These are phyloP conservation scores for Populus tomentosa DNA, from an alignment of 441 rosid species.

Conservation along the genomic window DNA sequence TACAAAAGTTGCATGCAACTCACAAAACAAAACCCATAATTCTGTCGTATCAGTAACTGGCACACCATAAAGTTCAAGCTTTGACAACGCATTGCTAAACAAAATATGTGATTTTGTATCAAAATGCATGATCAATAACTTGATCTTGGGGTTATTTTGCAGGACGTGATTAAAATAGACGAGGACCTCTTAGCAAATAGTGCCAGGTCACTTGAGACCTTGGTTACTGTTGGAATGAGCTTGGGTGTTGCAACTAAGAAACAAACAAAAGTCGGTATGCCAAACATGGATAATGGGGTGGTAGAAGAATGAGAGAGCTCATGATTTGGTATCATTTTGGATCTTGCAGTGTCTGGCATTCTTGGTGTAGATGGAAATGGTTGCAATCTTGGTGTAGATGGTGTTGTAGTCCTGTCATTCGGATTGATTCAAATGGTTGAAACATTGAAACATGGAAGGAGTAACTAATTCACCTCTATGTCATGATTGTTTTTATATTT, in stretches of 20 bases:
- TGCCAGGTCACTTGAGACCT: slow-evolving; percentile 78
- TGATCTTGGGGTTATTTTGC: slow-evolving; percentile 7
- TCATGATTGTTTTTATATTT: no score
- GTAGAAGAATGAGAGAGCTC: slow-evolving; percentile 13
- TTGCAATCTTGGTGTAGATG: background rate
- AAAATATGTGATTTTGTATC: background rate
- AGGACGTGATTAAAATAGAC: slow-evolving; percentile 65
- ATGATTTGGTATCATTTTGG: background rate
- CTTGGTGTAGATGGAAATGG: background rate
- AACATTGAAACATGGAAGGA: background rate
- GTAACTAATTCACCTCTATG: background rate
- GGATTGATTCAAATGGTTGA: no score
- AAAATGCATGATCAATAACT: background rate
- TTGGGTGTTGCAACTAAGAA: slow-evolving; percentile 60
- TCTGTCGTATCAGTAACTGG: background rate
- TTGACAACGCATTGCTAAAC: background rate
- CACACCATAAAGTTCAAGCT: background rate
- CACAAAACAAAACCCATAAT: background rate
- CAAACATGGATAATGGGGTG: slow-evolving; percentile 34
- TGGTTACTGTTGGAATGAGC: slow-evolving; percentile 79
- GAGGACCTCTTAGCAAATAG: slow-evolving; percentile 76
- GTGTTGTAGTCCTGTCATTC: background rate
- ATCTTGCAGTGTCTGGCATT: background rate
- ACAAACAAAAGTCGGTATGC: slow-evolving; percentile 18
- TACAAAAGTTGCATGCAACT: background rate